Percentiles rank a stretch among this genome's conserved stretches.
Conservation (phyloP, 805 yeast genomes). For the Wickerhamomyces canadensis region DNA sequence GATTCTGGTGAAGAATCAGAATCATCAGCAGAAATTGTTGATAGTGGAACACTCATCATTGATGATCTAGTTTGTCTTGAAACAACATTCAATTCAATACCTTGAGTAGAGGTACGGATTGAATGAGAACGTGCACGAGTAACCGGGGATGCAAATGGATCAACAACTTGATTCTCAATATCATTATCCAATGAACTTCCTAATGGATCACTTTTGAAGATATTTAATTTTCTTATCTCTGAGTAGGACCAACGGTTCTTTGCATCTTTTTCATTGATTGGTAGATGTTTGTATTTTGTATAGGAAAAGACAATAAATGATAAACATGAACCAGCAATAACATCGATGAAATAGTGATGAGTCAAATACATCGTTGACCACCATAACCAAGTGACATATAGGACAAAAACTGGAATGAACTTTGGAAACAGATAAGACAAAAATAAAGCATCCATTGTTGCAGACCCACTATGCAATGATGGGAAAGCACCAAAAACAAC, state of each 20-base stretch:
- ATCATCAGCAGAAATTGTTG: conserved; percentile 6
- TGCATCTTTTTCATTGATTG: conserved; percentile 44
- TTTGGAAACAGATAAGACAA: conserved; percentile 78
- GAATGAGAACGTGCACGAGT: conserved; percentile 16
- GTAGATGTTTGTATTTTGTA: conserved; percentile 64
- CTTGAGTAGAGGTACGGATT: conserved; percentile 6
- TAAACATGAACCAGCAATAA: conserved; percentile 89
- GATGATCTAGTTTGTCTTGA: conserved; percentile 11
- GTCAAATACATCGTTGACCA: conserved; percentile 98
- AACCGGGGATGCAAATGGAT: conserved; percentile 1
- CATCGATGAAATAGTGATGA: conserved; percentile 92
- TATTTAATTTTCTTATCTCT: conserved; percentile 30
- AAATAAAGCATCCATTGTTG: conserved; percentile 89
- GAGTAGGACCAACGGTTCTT: conserved; percentile 71
- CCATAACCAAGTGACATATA: conserved; percentile 92
- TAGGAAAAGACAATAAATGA: conserved; percentile 65
- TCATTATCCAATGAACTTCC: conserved; percentile 20
- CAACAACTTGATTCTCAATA: conserved; percentile 23
- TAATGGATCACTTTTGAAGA: conserved; percentile 31
- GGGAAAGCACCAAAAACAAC: conserved; percentile 90
- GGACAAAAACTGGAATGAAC: conserved; percentile 55
- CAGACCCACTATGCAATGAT: conserved; percentile 89
- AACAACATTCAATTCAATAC: conserved; percentile 22
- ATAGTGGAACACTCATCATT: not conserved
- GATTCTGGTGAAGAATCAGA: conserved; percentile 13